Conservation (phyloP, 805 yeast species). For the Yamadazyma scolyti region DNA sequence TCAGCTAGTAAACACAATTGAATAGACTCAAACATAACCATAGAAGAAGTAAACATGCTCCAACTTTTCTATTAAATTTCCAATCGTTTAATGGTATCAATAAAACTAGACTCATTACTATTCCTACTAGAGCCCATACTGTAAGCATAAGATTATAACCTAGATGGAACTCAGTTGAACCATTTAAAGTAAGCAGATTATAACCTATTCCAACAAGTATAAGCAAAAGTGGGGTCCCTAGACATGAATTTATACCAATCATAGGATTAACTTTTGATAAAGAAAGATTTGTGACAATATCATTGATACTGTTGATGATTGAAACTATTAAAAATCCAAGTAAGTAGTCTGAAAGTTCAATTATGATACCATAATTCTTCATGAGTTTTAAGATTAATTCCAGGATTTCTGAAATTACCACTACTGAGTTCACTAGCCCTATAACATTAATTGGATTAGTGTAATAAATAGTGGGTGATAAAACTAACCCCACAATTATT, state of each 20-base stretch:
- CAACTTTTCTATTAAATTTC: slow-evolving; percentile 29
- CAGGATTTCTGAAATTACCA: slow-evolving; percentile 25
- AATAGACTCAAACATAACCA: slow-evolving; percentile 18
- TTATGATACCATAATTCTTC: slow-evolving; percentile 43
- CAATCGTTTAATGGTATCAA: slow-evolving; percentile 31
- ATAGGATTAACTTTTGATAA: slow-evolving; percentile 36
- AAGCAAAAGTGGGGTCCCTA: slow-evolving; percentile 51
- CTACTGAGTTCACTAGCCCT: slow-evolving; percentile 22
- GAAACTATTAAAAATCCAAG: slow-evolving; percentile 48
- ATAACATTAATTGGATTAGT: slow-evolving; percentile 8
- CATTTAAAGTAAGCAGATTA: slow-evolving; percentile 30
- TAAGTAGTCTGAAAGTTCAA: slow-evolving; percentile 43
- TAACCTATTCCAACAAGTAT: slow-evolving; percentile 49
- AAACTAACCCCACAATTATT: background rate
- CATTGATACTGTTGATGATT: slow-evolving; percentile 50
- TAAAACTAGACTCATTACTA: slow-evolving; percentile 18
- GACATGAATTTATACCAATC: slow-evolving; percentile 48
- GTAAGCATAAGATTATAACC: slow-evolving; percentile 20
- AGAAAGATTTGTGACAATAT: slow-evolving; percentile 47
- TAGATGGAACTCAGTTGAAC: slow-evolving; percentile 21
- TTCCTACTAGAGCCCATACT: slow-evolving; percentile 20
- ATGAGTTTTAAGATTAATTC: slow-evolving; percentile 23
- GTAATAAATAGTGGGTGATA: slow-evolving; percentile 2
- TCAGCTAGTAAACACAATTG: too few species aligned
- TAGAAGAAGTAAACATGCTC: slow-evolving; percentile 16